Percentiles rank a stretch among this genome's conserved stretches.
Conservation (phyloP, 1,139 yeast species). For the Suhomyces bolitotheri region DNA sequence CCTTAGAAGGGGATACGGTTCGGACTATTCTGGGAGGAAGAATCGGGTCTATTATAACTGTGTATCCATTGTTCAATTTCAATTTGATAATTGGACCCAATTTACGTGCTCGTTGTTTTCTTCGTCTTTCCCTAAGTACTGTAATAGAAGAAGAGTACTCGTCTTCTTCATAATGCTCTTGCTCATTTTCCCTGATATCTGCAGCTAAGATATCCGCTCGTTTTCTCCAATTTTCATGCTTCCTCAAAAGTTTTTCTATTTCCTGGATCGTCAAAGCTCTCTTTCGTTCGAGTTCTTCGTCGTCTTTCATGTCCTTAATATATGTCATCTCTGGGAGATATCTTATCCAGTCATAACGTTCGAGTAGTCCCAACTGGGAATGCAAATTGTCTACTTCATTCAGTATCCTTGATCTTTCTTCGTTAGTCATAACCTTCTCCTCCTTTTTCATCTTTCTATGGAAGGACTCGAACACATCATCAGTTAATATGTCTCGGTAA, state of each 20-base stretch:
- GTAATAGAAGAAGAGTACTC: constrained; percentile 25
- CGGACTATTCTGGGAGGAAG: constrained; percentile 27
- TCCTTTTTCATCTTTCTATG: constrained; percentile 67
- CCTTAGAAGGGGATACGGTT: neutral
- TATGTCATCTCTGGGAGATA: constrained; percentile 54
- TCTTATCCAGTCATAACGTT: constrained; percentile 57
- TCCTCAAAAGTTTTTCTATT: constrained; percentile 46
- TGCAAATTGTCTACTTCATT: constrained; percentile 54
- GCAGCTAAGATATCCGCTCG: constrained; percentile 29
- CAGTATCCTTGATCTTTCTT: constrained; percentile 53
- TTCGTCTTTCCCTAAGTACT: constrained; percentile 22
- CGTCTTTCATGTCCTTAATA: constrained; percentile 48
- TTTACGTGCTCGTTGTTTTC: constrained; percentile 19
- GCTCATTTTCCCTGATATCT: constrained; percentile 26
- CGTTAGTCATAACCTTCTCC: constrained; percentile 60
- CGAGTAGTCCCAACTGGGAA: constrained; percentile 45
- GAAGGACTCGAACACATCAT: constrained; percentile 46
- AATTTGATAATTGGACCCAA: constrained; percentile 31
- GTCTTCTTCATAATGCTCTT: constrained; percentile 17
- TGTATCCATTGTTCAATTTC: constrained; percentile 30
- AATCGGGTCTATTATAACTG: constrained; percentile 33
- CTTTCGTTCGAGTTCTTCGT: constrained; percentile 51
- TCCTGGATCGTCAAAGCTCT: constrained; percentile 52
- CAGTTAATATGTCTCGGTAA: constrained; percentile 44
- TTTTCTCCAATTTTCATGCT: constrained; percentile 47